These are phyloP conservation scores for Tuber aestivum DNA, from an alignment of 495 filamentous ascomycete species.

Conservation along the genomic window DNA sequence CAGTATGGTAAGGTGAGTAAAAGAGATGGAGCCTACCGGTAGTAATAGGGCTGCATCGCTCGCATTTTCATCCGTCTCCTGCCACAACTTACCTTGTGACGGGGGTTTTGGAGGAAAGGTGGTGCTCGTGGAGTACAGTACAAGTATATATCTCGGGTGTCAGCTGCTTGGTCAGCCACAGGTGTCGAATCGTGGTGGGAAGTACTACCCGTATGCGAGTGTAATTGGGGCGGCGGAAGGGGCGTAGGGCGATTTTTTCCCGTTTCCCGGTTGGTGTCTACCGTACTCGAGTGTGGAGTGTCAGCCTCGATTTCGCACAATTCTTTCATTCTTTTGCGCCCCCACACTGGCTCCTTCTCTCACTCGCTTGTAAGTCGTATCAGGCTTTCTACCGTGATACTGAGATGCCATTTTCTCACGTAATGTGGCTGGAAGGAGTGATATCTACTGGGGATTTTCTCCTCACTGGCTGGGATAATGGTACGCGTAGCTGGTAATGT, in stretches of 20 bases:
- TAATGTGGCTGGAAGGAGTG: background rate
- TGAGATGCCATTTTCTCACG: background rate
- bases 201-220: too few relatives aligned
- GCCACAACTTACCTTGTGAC: background rate
- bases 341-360: background rate
- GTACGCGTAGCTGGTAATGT: background rate
- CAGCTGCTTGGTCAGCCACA: background rate
- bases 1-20: background rate
- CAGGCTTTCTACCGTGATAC: too few relatives aligned
- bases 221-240: background rate
- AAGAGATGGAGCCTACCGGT: background rate
- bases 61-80: background rate
- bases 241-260: background rate
- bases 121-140: too few relatives aligned
- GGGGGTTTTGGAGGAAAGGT: background rate
- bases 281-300: too few relatives aligned
- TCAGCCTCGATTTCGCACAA: background rate
- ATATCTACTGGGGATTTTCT: background rate
- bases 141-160: background rate
- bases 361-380: too few relatives aligned
- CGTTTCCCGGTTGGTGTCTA: background rate
- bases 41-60: background rate
- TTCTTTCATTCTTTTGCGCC: background rate
- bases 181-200: background rate
- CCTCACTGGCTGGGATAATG: background rate